A percentile compares a stretch with the other conserved stretches of the same genome.
phyloP scores from a whole-genome alignment of 176 grass and related monocot genomes.

The Musa schizocarpa region DNA sequence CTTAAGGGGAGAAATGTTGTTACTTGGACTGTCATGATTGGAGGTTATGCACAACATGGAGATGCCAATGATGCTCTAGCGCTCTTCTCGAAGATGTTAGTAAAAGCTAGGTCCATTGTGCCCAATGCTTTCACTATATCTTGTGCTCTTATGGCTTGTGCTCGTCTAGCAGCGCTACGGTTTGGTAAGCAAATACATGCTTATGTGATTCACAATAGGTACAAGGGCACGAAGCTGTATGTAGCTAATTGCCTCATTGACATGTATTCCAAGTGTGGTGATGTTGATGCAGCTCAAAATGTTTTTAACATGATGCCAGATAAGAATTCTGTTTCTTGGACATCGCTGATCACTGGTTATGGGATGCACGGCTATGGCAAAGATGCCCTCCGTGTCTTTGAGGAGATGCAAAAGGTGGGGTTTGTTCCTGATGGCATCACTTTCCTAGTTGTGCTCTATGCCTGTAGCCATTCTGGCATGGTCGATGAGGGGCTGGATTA shows the following conservation, averaged over 20 bases:
- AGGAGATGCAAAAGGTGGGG: conserved; percentile 57
- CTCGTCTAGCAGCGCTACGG: conserved; percentile 54
- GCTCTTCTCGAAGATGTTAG: conserved; percentile 60
- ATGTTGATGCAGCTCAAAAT: conserved; percentile 52
- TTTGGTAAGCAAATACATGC: conserved; percentile 80
- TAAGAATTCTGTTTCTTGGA: conserved; percentile 78
- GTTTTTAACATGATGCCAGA: conserved; percentile 54
- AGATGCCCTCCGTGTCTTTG: conserved; percentile 57
- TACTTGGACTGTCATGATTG: conserved; percentile 92
- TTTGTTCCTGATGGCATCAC: conserved; percentile 64
- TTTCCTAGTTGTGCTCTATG: conserved; percentile 80
- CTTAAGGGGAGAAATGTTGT: conserved; percentile 50
- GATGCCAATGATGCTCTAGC: conserved; percentile 58
- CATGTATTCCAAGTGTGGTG: conserved; percentile 82
- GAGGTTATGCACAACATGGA: conserved; percentile 73
- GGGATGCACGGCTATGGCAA: conserved; percentile 72
- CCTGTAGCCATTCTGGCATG: conserved; percentile 85
- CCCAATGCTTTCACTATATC: conserved; percentile 80
- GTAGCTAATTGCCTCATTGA: conserved; percentile 74
- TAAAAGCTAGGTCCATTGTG: conserved; percentile 22
- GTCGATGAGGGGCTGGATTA: conserved; percentile 58
- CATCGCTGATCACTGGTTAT: conserved; percentile 77
- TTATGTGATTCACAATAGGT: conserved; percentile 43
- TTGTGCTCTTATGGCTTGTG: conserved; percentile 75
- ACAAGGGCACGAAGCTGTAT: conserved; percentile 33